A percentile compares a stretch with the other conserved stretches of the same genome.
Evolutionary conservation across 306 rosid genomes (phyloP).

Genomic region (Vigna nakashimae): DNA sequence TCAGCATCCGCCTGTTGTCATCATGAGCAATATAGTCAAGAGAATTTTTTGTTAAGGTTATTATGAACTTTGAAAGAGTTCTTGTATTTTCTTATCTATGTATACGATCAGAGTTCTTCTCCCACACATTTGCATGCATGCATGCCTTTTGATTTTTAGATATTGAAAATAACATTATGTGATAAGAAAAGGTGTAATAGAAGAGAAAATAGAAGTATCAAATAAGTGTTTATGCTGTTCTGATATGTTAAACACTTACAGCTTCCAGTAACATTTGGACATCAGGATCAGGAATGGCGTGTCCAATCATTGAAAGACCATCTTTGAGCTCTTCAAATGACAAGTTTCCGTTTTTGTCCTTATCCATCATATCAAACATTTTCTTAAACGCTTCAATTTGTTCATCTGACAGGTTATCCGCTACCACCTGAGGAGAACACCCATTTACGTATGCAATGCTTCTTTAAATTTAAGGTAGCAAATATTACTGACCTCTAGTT

Average conservation of each 20-base stretch:
- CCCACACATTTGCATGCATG: constrained; percentile 1
- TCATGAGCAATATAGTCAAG: neutral
- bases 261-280: constrained; percentile 82
- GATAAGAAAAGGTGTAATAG: neutral
- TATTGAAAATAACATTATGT: neutral
- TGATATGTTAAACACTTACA: constrained; percentile 55
- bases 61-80: constrained; percentile 6
- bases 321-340: constrained; percentile 86
- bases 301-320: constrained; percentile 77
- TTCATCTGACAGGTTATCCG: constrained; percentile 79
- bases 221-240: neutral
- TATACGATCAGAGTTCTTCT: neutral
- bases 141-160: neutral
- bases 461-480: neutral
- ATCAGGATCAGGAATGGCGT: constrained; percentile 73
- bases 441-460: neutral
- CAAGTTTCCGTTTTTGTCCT: constrained; percentile 77
- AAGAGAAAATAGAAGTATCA: neutral
- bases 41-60: neutral
- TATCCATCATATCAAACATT: constrained; percentile 86
- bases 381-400: constrained; percentile 69
- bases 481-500: neutral
- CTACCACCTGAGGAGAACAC: constrained; percentile 72
- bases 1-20: constrained; percentile 81
- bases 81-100: neutral